Conservation (phyloP, 805 yeast genomes). For the Hanseniaspora occidentalis region DNA sequence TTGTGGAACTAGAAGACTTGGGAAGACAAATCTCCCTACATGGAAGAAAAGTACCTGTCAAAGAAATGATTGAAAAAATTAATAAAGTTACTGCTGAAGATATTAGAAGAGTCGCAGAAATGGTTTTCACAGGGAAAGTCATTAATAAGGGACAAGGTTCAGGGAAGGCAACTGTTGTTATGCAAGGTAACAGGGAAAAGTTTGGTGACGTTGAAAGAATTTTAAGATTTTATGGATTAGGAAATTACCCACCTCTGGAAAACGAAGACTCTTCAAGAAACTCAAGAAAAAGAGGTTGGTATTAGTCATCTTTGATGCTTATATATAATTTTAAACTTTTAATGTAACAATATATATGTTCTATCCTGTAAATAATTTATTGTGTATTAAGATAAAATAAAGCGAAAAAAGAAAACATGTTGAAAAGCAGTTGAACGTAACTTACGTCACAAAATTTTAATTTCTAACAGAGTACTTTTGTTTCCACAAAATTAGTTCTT, state of each 20-base stretch:
- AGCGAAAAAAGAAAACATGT: constrained; percentile 1
- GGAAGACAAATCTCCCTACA: constrained; percentile 90
- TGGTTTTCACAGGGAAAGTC: constrained; percentile 59
- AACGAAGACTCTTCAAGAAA: not conserved
- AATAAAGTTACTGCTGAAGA: constrained; percentile 56
- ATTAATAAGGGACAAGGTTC: constrained; percentile 33
- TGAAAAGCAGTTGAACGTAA: not conserved
- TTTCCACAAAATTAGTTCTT: constrained; percentile 47
- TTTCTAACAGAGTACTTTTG: constrained; percentile 23
- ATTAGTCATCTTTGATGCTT: no score
- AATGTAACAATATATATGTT: no score
- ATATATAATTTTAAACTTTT: no score
- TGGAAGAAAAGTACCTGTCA: constrained; percentile 58
- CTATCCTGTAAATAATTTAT: no score
- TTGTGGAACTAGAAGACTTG: constrained; percentile 90
- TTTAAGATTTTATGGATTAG: constrained; percentile 62
- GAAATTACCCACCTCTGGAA: constrained; percentile 22
- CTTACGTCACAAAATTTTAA: not conserved
- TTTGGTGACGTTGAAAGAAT: constrained; percentile 75
- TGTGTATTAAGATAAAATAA: not conserved
- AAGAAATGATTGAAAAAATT: constrained; percentile 72
- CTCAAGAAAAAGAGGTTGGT: not conserved
- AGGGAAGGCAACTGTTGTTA: constrained; percentile 71
- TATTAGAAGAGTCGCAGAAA: constrained; percentile 49
- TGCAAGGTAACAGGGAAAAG: constrained; percentile 75